Evolutionary conservation across 495 filamentous ascomycete species (phyloP).

Genomic region (Lophium mytilinum): DNA sequence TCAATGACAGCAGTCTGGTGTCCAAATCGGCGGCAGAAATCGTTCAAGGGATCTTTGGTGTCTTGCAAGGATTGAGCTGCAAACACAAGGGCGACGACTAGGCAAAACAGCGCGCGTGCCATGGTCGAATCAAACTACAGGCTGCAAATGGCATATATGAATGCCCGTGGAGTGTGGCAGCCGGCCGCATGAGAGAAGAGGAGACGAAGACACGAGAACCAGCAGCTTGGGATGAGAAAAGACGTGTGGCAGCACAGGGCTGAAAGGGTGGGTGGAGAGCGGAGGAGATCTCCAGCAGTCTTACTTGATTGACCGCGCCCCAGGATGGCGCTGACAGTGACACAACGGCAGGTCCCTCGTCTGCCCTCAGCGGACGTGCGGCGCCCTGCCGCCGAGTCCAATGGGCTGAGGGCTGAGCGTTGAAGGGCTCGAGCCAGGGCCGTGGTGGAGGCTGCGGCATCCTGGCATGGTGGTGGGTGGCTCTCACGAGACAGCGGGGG

Average conservation of each 20-base stretch:
- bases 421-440: conserved; percentile 1
- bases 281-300: conserved; percentile 2
- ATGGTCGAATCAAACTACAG: conserved; percentile 13
- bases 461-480: not conserved
- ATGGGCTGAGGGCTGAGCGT: conserved; percentile 9
- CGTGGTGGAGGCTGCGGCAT: not conserved
- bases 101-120: conserved; percentile 12
- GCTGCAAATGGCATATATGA: not conserved
- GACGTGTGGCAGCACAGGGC: not conserved
- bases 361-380: not conserved
- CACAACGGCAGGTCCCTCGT: conserved; percentile 5
- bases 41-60: conserved; percentile 36
- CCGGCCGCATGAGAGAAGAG: not conserved
- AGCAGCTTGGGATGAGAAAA: not conserved
- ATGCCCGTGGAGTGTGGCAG: not conserved
- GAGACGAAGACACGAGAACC: not conserved
- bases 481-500: too few relatives aligned
- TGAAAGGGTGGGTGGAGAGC: not conserved
- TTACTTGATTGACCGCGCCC: conserved; percentile 14
- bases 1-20: conserved; percentile 46
- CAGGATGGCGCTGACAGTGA: conserved; percentile 20
- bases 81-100: conserved; percentile 17
- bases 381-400: conserved; percentile 11
- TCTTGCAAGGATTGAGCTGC: conserved; percentile 15
- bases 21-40: conserved; percentile 45